Conservation (phyloP, 78 protist genomes). For the Emiliania huxleyi region DNA sequence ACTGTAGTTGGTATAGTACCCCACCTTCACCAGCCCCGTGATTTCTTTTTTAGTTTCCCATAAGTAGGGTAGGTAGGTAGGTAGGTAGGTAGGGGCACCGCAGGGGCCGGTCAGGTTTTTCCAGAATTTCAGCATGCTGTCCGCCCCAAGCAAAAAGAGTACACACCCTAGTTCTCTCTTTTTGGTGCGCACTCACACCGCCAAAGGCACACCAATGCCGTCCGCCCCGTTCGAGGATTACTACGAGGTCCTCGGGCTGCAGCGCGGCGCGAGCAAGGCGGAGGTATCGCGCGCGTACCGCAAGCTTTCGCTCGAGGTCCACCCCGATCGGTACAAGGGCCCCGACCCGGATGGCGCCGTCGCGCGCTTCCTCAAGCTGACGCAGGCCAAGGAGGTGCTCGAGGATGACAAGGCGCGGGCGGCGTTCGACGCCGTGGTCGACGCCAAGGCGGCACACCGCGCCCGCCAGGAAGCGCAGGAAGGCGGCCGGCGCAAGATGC, state of each 20-base stretch:
- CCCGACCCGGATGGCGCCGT: neutral
- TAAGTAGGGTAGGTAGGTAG: no score
- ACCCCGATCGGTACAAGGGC: slow-evolving; percentile 3
- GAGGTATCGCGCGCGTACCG: neutral
- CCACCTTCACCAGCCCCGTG: no score
- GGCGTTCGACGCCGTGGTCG: neutral
- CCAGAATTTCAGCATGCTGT: no score
- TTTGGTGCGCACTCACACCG: no score
- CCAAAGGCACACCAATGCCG: neutral
- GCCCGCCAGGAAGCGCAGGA: neutral
- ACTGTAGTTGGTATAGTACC: no score
- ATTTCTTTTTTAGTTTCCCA: no score
- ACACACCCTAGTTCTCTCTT: no score
- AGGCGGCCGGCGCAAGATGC: neutral
- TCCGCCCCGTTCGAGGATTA: neutral
- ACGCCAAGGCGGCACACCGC: neutral
- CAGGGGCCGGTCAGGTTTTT: no score
- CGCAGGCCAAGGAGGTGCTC: slow-evolving; percentile 6
- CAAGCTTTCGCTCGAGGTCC: neutral
- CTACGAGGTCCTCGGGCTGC: neutral
- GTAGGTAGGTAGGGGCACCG: no score
- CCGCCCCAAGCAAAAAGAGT: no score
- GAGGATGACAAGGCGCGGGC: neutral
- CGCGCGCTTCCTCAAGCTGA: neutral
- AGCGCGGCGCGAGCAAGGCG: neutral